Percentiles rank a stretch among this genome's conserved stretches.
Conservation (phyloP, 2,329 filamentous ascomycete species). For the Gyromitra esculenta region DNA sequence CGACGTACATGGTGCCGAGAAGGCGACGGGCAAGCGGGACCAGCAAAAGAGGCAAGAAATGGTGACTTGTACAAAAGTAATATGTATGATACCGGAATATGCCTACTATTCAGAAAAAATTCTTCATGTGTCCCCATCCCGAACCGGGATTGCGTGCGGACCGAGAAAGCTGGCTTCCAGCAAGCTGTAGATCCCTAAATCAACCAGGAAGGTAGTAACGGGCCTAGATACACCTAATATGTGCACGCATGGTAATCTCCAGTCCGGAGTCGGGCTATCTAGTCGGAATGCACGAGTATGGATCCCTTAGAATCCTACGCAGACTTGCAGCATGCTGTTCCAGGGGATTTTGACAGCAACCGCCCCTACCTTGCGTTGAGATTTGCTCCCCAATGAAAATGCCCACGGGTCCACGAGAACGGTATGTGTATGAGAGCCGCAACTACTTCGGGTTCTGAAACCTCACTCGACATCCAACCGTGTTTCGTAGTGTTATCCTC, state of each 20-base stretch:
- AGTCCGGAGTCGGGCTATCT: slow-evolving; percentile 28
- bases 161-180: slow-evolving; percentile 24
- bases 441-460: slow-evolving; percentile 38
- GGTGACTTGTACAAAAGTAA: slow-evolving; percentile 46
- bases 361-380: slow-evolving; percentile 1
- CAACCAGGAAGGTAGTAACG: slow-evolving; percentile 28
- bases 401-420: neutral
- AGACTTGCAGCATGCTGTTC: neutral
- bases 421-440: slow-evolving; percentile 33
- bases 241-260: neutral
- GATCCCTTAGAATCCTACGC: slow-evolving; percentile 8
- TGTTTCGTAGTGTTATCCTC: slow-evolving; percentile 36
- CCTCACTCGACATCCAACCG: slow-evolving; percentile 21
- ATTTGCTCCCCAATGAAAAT: slow-evolving; percentile 22
- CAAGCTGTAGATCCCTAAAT: slow-evolving; percentile 23
- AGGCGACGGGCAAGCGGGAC: slow-evolving; percentile 1
- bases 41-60: neutral
- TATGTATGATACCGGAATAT: slow-evolving; percentile 37
- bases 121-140: slow-evolving; percentile 28
- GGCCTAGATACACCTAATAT: slow-evolving; percentile 15
- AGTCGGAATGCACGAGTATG: slow-evolving; percentile 3
- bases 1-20: slow-evolving; percentile 31
- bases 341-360: slow-evolving; percentile 29
- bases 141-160: slow-evolving; percentile 31
- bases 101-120: slow-evolving; percentile 1